These are phyloP conservation scores for Hirschioporus abietinus DNA, from an alignment of 768 basidiomycete species.

Conservation along the genomic window DNA sequence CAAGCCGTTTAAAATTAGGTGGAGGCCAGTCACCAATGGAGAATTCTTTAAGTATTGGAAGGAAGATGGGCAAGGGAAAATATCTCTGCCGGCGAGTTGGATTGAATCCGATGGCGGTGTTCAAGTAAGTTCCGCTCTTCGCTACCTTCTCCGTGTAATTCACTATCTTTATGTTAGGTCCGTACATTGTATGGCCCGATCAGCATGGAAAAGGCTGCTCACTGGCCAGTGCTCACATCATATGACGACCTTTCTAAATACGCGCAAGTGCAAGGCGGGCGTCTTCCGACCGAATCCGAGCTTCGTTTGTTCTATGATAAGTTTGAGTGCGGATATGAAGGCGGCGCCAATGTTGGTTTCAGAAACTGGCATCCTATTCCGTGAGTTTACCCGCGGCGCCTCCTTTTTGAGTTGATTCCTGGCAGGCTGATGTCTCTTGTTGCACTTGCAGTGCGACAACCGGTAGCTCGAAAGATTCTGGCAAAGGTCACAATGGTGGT, in stretches of 20 bases:
- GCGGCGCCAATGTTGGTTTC: constrained; percentile 80
- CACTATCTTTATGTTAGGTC: constrained; percentile 36
- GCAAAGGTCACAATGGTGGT: constrained; percentile 83
- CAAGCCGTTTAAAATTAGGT: constrained; percentile 67
- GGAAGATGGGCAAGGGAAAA: constrained; percentile 36
- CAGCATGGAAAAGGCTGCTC: constrained; percentile 61
- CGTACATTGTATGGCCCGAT: constrained; percentile 88
- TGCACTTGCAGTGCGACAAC: constrained; percentile 54
- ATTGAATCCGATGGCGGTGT: constrained; percentile 44
- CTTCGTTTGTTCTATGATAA: constrained; percentile 73
- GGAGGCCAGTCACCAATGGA: constrained; percentile 84
- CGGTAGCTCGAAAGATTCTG: constrained; percentile 43
- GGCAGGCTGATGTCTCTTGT: constrained; percentile 5
- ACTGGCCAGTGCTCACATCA: constrained; percentile 85
- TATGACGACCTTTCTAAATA: constrained; percentile 76
- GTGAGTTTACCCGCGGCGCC: constrained; percentile 40
- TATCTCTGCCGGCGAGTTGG: constrained; percentile 72
- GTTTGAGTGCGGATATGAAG: constrained; percentile 68
- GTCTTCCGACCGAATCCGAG: constrained; percentile 89
- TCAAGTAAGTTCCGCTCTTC: constrained; percentile 32
- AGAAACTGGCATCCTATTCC: constrained; percentile 92
- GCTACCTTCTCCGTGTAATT: background rate
- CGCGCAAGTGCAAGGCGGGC: constrained; percentile 84
- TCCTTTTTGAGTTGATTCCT: constrained; percentile 2
- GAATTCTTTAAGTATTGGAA: constrained; percentile 72